Base-by-base conservation (phyloP, 768 basidiomycete species). In the Pisolithus orientalis region DNA sequence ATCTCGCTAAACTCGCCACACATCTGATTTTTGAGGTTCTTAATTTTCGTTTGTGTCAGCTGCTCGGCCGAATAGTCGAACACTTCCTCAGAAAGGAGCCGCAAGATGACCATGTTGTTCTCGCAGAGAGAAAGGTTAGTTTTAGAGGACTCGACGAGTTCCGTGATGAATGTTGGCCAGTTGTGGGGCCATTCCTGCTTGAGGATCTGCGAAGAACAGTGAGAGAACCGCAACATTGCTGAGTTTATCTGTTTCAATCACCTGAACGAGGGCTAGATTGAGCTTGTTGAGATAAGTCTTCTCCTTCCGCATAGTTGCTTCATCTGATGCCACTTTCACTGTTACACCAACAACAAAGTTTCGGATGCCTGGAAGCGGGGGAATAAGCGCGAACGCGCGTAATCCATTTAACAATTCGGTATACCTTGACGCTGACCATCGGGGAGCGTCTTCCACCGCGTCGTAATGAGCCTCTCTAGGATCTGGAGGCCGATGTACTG, bases 111-210 rank as follows among this genome's bases (percentile, higher is more conserved):
- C 96, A 99, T 99, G 74, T 99, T 99, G 79, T 99, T 99, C 74
- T 99, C 96, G 79, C 96, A 98, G 29, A 98, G 80, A 2, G 90
- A 85, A 39, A 97, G 82, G 66, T 94, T 97, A 40, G 91, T 92
- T 70, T 95, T 95, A 42, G 95, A 98, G 7, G 95, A 96, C 60
- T 94, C 87, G 53, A 98, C 94, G 44, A 98, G 89, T 70, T 98
- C 94, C 10, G 90, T 84, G 62, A 97, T 96, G 75, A 97, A 98
- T 21, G 81, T 90, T 31, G 95, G 94, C 96, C 96, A 99, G 64
- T 96, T 94, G 67, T 96, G 91, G 25, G 95, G 95, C 96, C 96
- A 99, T 68, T 97, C 96, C 75, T 98, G 96, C 72, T 98, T 99
- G 58, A 99, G 75, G 55, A 99, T 96, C 94, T 99, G 63, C 17